These are phyloP conservation scores for Penicillium brasilianum DNA, from an alignment of 2,329 filamentous ascomycete species.

Conservation along the genomic window DNA sequence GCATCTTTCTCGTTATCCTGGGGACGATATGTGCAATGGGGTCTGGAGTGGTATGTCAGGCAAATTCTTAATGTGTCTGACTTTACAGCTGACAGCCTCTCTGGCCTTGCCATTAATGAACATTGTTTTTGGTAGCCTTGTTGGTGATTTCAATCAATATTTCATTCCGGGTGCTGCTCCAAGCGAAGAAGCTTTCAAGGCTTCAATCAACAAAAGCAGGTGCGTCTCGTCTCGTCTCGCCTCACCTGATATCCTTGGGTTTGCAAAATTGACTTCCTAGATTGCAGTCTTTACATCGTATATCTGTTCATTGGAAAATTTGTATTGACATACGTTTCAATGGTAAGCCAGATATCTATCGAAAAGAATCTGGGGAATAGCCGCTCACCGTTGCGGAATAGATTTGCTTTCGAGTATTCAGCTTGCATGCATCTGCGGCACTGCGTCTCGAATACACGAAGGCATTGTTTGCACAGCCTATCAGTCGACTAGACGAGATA, in stretches of 20 bases:
- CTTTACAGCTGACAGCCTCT: too few species aligned
- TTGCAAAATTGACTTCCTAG: not conserved
- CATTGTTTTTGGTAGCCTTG: constrained; percentile 61
- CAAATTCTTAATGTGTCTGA: too few species aligned
- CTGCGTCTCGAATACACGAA: not conserved
- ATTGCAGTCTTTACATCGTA: constrained; percentile 1
- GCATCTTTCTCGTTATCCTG: too few species aligned
- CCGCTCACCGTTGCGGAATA: too few species aligned
- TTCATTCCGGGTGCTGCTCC: constrained; percentile 53
- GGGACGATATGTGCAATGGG: not conserved
- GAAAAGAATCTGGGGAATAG: not conserved
- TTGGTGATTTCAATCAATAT: constrained; percentile 63
- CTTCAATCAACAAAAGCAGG: not conserved
- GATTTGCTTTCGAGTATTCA: not conserved
- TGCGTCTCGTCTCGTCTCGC: too few species aligned
- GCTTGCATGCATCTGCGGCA: not conserved
- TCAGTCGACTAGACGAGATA: constrained; percentile 54
- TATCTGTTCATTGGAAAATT: not conserved
- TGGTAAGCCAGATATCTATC: not conserved
- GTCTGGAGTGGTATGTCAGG: not conserved
- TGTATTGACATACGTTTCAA: not conserved
- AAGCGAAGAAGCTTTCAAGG: not conserved
- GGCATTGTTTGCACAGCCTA: not conserved
- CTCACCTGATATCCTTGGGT: not conserved
- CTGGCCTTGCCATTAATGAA: constrained; percentile 62